Percentiles rank a stretch among this genome's conserved stretches.
phyloP scores from a whole-genome alignment of 1,284 basidiomycete genomes.

The Sanghuangporus weigelae region DNA sequence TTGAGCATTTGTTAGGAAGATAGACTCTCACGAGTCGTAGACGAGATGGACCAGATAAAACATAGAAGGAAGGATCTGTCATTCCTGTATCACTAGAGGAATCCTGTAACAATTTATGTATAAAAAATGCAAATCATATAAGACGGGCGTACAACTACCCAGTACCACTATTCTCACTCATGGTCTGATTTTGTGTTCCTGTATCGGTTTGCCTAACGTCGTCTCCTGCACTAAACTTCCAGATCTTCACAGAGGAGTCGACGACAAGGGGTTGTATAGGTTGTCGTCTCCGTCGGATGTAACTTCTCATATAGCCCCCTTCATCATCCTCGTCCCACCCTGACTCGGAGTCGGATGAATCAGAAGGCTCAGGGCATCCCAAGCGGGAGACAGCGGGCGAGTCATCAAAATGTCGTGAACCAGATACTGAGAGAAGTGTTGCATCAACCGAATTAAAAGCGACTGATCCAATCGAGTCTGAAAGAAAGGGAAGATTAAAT shows the following conservation, averaged over 20 bases:
- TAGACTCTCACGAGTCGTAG: neutral
- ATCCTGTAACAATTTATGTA: neutral
- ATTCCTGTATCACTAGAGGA: neutral
- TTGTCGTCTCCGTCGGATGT: neutral
- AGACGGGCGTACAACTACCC: neutral
- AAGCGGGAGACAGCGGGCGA: neutral
- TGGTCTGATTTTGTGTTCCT: neutral
- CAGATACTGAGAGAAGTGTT: conserved; percentile 17
- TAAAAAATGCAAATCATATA: neutral
- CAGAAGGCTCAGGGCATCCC: neutral
- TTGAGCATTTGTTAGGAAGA: neutral
- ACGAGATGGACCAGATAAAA: neutral
- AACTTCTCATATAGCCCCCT: neutral
- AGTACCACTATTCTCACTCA: neutral
- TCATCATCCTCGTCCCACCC: neutral
- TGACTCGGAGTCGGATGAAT: conserved; percentile 7
- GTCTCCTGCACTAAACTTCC: conserved; percentile 5
- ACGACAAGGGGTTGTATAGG: conserved; percentile 5
- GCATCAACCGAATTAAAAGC: conserved; percentile 15
- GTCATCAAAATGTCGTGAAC: conserved; percentile 17
- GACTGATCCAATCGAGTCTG: conserved; percentile 20
- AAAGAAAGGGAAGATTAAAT: neutral
- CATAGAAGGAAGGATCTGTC: neutral
- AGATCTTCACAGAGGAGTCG: conserved; percentile 15
- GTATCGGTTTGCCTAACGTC: neutral